These are phyloP conservation scores for Fusarium ramigenum DNA, from an alignment of 2,329 filamentous ascomycete genomes.

Conservation along the genomic window DNA sequence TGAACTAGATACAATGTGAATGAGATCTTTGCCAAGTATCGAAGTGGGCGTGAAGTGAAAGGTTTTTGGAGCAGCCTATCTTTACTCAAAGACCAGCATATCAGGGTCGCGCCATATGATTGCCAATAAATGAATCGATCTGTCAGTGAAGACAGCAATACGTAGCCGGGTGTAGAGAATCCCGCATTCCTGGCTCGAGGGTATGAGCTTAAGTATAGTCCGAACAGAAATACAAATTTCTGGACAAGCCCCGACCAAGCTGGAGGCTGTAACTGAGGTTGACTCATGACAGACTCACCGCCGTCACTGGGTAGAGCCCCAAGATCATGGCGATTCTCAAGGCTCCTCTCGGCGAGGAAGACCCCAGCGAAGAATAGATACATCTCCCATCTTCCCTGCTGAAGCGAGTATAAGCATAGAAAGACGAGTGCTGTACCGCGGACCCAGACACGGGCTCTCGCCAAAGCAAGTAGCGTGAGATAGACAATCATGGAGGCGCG, in stretches of 20 bases:
- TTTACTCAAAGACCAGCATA: background rate
- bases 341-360: background rate
- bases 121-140: background rate
- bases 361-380: background rate
- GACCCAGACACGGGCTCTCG: background rate
- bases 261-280: accelerated
- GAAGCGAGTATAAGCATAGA: accelerated
- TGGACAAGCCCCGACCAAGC: accelerated
- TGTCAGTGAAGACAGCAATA: background rate
- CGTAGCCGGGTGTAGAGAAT: background rate
- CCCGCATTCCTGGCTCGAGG: background rate
- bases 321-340: accelerated
- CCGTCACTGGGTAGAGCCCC: accelerated
- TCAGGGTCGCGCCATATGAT: background rate
- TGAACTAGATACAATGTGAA: background rate
- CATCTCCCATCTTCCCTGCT: background rate
- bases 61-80: background rate
- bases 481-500: background rate
- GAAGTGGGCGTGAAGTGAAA: background rate
- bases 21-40: background rate
- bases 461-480: background rate
- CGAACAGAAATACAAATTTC: accelerated
- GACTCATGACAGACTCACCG: background rate
- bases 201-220: background rate
- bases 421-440: background rate